These are phyloP conservation scores for Stephania japonica DNA, from an alignment of 164 flowering plant genomes.

Conservation along the genomic window DNA sequence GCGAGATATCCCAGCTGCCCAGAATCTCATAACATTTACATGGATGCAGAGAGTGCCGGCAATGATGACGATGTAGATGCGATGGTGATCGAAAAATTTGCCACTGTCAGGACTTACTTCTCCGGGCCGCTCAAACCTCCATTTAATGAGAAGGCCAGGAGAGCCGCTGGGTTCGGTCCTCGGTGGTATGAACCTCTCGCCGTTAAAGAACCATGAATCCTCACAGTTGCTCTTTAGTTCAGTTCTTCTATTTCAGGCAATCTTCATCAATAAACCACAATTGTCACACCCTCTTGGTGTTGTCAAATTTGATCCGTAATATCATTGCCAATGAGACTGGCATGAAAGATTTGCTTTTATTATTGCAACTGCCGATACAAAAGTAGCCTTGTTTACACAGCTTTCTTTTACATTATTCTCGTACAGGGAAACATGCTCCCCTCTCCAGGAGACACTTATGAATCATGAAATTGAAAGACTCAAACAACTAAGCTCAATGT, in stretches of 20 bases:
- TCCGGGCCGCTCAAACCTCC: conserved; percentile 92
- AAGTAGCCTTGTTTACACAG: not conserved
- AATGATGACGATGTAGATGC: conserved; percentile 37
- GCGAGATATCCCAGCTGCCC: conserved; percentile 13
- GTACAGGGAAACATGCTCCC: not conserved
- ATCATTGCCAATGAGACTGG: not conserved
- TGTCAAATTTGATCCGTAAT: not conserved
- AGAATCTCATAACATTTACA: not conserved
- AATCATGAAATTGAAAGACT: not conserved
- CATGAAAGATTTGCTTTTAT: not conserved
- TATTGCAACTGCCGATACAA: not conserved
- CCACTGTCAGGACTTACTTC: conserved; percentile 55
- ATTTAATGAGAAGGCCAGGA: conserved; percentile 74
- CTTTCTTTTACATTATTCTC: not conserved
- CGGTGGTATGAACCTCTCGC: conserved; percentile 93
- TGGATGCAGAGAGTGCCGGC: not conserved
- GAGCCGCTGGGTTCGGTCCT: conserved; percentile 85
- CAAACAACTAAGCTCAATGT: not conserved
- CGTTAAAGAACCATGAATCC: conserved; percentile 30
- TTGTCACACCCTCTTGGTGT: too few relatives aligned
- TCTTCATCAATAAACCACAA: not conserved
- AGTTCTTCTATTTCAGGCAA: not conserved
- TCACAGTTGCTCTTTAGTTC: not conserved
- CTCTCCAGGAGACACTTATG: not conserved
- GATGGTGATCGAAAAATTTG: conserved; percentile 53